Base-by-base conservation (phyloP, 225 moss, liverwort and hornwort species). In the Takakia lepidozioides region DNA sequence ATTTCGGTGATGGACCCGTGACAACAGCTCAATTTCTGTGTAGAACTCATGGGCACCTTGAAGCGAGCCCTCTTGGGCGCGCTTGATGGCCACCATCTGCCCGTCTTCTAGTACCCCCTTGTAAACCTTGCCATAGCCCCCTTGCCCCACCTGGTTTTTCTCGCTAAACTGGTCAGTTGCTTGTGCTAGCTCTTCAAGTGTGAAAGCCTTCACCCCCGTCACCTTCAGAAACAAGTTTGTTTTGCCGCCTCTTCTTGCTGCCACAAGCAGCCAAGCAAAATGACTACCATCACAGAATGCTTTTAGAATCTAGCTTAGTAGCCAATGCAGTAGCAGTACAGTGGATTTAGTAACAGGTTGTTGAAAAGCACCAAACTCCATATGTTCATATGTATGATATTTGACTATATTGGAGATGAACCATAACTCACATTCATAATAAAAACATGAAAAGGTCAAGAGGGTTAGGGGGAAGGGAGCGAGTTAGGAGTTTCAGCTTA, bases 41-140 rank as follows among this genome's bases (percentile, higher is more conserved):
- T 87, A 83, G 16, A 83, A 83, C 28, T 87, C 86, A 5, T 65
- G 49, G 9, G 73, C 65, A 1, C 83, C 86, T 63, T 83, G 86
- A 6, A 70, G 59, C 1, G 70, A 72, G 4, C 75, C 80, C 17
- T 73, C 26, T 46, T 82, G 72, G 0, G 86, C 86, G 0, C 86
- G 65, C 63, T 87, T 87, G 10, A 87, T 71, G 10, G 83, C 83
- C 36, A 80, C 83, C 36, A 29, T 16, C 26, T 62, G 63, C 2
- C 70, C 70, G 1, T 65, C 70, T 7, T 57, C 41, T 7, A 83
- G 6, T 3, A 14, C 19, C 40, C 83, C 83, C 50, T 54, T 1
- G 49, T 73, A 83, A 24, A 87, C 86, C 57, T 76, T 87, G 21
- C 86, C 86, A 7, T 79, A 86, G 24, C 86, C 86, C 3, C 86